phyloP scores from a whole-genome alignment of 495 filamentous ascomycete genomes.

The Xylaria venustula region DNA sequence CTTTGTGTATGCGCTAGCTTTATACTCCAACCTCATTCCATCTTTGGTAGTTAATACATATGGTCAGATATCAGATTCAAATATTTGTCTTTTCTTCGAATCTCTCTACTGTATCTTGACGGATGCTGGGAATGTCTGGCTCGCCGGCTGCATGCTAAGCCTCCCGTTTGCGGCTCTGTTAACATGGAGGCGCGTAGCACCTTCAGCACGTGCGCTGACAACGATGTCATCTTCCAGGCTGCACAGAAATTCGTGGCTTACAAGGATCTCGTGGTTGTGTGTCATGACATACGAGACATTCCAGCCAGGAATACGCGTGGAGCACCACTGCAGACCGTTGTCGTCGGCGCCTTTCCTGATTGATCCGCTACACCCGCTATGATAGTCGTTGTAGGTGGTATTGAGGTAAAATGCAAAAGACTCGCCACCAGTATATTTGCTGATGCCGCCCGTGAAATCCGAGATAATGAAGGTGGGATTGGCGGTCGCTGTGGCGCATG shows the following conservation, averaged over 20 bases:
- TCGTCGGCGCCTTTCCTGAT: constrained; percentile 1
- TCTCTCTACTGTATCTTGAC: neutral
- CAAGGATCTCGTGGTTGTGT: constrained; percentile 1
- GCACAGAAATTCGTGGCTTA: constrained; percentile 10
- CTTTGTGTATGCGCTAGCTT: no score
- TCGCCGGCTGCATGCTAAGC: constrained; percentile 5
- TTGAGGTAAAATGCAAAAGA: constrained; percentile 16
- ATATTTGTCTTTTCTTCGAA: neutral
- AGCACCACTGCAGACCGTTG: constrained; percentile 13
- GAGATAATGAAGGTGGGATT: constrained; percentile 1
- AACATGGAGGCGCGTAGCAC: neutral
- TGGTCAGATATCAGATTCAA: no score
- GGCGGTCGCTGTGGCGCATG: neutral
- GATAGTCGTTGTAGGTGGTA: constrained; percentile 12
- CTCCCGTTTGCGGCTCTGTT: neutral
- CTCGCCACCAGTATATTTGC: constrained; percentile 13
- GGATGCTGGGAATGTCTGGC: neutral
- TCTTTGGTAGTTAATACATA: no score
- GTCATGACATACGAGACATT: constrained; percentile 15
- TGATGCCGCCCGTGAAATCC: constrained; percentile 13
- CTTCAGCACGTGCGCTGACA: constrained; percentile 11
- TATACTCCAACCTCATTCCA: no score
- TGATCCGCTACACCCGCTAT: constrained; percentile 14
- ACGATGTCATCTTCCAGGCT: constrained; percentile 4
- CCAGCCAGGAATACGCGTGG: constrained; percentile 8